Percentiles rank a stretch among this genome's conserved stretches.
These are phyloP conservation scores for Debaryomyces maramus DNA, from an alignment of 805 yeast genomes.

Conservation along the genomic window DNA sequence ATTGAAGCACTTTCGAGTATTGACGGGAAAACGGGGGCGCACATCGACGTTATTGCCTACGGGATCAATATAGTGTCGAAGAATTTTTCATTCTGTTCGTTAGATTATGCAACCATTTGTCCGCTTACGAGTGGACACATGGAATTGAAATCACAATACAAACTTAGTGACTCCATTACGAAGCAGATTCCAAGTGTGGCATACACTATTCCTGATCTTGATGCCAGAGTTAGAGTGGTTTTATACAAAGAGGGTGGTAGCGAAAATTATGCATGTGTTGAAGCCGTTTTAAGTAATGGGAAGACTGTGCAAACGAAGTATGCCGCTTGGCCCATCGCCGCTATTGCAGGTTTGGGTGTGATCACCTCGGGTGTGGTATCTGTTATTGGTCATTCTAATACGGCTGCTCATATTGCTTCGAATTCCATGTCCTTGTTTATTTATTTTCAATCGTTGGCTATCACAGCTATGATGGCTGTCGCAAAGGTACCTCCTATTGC, in stretches of 20 bases:
- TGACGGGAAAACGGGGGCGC: constrained; percentile 67
- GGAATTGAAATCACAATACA: constrained; percentile 57
- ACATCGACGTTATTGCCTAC: constrained; percentile 68
- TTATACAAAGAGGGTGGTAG: constrained; percentile 50
- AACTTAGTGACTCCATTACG: constrained; percentile 41
- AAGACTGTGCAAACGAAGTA: constrained; percentile 91
- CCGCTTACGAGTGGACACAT: constrained; percentile 88
- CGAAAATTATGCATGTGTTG: constrained; percentile 82
- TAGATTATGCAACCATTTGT: constrained; percentile 57
- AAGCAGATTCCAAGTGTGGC: constrained; percentile 76
- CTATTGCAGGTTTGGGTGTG: constrained; percentile 83
- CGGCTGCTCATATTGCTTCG: constrained; percentile 97
- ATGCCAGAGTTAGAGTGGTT: constrained; percentile 80
- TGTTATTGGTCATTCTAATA: constrained; percentile 82
- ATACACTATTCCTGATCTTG: constrained; percentile 89
- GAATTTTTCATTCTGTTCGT: constrained; percentile 62
- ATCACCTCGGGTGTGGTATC: constrained; percentile 85
- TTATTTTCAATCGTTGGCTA: constrained; percentile 91
- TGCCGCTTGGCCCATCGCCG: constrained; percentile 96
- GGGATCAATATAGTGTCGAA: constrained; percentile 66
- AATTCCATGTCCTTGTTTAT: constrained; percentile 89
- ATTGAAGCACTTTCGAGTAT: constrained; percentile 79
- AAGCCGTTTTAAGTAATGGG: constrained; percentile 81
- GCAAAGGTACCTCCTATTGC: constrained; percentile 93
- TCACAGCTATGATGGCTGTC: constrained; percentile 94